Percentiles rank a stretch among this genome's conserved stretches.
Evolutionary conservation across 495 filamentous ascomycete genomes (phyloP).

Genomic region (Podospora tetraspora): DNA sequence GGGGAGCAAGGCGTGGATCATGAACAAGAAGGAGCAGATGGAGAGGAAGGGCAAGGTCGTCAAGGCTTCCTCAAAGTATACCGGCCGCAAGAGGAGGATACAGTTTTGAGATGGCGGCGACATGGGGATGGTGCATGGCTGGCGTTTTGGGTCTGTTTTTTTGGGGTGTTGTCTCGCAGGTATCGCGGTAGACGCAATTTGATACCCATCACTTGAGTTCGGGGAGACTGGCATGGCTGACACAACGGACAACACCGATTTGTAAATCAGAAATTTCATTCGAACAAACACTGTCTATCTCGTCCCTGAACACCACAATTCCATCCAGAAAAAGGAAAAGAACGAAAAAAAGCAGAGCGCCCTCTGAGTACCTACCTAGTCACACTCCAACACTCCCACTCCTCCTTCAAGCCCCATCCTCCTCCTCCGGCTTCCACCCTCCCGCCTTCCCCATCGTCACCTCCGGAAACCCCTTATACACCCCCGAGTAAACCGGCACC

Average conservation of each 20-base stretch:
- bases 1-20: conserved; percentile 83
- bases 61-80: conserved; percentile 85
- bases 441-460: conserved; percentile 33
- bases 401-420: neutral
- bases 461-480: conserved; percentile 33
- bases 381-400: no score
- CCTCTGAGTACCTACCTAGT: no score
- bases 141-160: neutral
- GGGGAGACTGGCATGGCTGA: neutral
- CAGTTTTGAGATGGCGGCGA: conserved; percentile 35
- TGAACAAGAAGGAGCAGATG: conserved; percentile 95
- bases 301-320: neutral
- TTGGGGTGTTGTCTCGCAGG: neutral
- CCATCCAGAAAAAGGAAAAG: neutral
- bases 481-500: conserved; percentile 29
- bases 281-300: neutral
- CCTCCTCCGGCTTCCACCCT: conserved; percentile 46
- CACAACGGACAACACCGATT: neutral
- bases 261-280: neutral
- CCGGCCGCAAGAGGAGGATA: conserved; percentile 74
- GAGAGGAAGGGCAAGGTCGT: conserved; percentile 89
- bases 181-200: conserved; percentile 5
- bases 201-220: conserved; percentile 21
- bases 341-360: no score
- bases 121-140: conserved; percentile 16